These are phyloP conservation scores for Diaporthe sp. DNA, from an alignment of 2,329 filamentous ascomycete species.

Conservation along the genomic window DNA sequence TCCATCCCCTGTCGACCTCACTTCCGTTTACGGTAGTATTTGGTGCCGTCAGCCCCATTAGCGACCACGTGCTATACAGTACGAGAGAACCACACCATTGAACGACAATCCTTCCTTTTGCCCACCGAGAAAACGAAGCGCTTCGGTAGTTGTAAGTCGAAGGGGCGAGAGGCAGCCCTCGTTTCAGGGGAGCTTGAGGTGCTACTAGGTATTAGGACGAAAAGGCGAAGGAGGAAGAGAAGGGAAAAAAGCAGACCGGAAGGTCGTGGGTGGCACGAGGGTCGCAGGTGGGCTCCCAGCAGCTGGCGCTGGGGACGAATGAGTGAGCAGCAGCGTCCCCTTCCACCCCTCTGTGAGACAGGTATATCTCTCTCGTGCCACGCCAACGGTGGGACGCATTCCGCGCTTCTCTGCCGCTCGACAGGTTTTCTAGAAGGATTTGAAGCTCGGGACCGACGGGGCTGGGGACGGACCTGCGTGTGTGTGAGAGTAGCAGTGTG, in stretches of 20 bases:
- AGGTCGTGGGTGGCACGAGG: not conserved
- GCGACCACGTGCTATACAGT: conserved; percentile 31
- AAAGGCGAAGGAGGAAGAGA: not conserved
- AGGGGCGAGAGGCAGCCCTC: not conserved
- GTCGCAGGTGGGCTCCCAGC: not conserved
- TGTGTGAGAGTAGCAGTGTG: not conserved
- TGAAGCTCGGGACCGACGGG: conserved; percentile 18
- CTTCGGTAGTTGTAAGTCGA: conserved; percentile 21
- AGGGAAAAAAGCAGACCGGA: not conserved
- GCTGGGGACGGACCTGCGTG: not conserved
- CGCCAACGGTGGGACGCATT: conserved; percentile 16
- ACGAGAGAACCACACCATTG: not conserved
- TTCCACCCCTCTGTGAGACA: conserved; percentile 14
- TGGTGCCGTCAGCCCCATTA: conserved; percentile 3
- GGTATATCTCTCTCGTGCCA: conserved; percentile 31
- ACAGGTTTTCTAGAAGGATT: conserved; percentile 24
- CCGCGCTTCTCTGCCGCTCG: conserved; percentile 23
- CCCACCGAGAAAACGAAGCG: not conserved
- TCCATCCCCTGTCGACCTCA: conserved; percentile 26
- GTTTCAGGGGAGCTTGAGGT: not conserved
- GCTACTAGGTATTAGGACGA: conserved; percentile 1
- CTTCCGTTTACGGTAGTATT: conserved; percentile 14
- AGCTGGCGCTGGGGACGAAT: conserved; percentile 2
- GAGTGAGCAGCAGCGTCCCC: not conserved
- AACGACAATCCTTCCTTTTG: conserved; percentile 13